phyloP scores from a whole-genome alignment of 106 monocot genomes.

The Dendrobium huoshanense region DNA sequence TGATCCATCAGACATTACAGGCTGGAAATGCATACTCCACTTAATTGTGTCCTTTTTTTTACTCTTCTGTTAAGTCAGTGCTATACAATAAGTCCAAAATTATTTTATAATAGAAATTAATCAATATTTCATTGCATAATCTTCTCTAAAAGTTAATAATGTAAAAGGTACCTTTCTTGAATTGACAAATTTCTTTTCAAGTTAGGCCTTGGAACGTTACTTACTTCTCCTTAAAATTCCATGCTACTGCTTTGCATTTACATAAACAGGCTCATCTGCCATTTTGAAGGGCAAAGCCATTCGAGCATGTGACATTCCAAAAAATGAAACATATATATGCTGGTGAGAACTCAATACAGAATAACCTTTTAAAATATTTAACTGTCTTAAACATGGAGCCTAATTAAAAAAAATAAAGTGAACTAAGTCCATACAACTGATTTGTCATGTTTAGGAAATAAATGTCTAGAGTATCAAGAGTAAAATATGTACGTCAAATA shows the following conservation, averaged over 20 bases:
- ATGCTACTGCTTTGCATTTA: constrained; percentile 62
- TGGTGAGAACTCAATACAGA: background rate
- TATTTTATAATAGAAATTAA: too few relatives aligned
- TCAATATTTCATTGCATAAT: too few relatives aligned
- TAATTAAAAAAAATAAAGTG: constrained; percentile 6
- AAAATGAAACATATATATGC: constrained; percentile 12
- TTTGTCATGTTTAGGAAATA: constrained; percentile 25
- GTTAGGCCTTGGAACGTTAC: constrained; percentile 53
- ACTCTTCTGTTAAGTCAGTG: constrained; percentile 24
- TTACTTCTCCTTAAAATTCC: constrained; percentile 60
- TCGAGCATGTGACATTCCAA: constrained; percentile 34
- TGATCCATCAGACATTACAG: constrained; percentile 1
- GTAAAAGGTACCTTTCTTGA: constrained; percentile 31
- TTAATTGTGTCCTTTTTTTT: constrained; percentile 16
- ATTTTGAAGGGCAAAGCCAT: constrained; percentile 52
- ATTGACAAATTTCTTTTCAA: constrained; percentile 47
- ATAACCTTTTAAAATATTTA: background rate
- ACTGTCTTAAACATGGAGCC: background rate
- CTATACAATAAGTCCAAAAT: constrained; percentile 29
- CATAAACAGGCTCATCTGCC: constrained; percentile 56
- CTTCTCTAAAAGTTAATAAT: background rate
- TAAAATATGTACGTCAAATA: too few relatives aligned
- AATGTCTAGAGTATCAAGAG: too few relatives aligned
- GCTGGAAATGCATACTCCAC: constrained; percentile 50
- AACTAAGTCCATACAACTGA: constrained; percentile 31